Base-by-base conservation (phyloP, 2,329 filamentous ascomycete species). In the Neophaeococcomyces mojaviensis region DNA sequence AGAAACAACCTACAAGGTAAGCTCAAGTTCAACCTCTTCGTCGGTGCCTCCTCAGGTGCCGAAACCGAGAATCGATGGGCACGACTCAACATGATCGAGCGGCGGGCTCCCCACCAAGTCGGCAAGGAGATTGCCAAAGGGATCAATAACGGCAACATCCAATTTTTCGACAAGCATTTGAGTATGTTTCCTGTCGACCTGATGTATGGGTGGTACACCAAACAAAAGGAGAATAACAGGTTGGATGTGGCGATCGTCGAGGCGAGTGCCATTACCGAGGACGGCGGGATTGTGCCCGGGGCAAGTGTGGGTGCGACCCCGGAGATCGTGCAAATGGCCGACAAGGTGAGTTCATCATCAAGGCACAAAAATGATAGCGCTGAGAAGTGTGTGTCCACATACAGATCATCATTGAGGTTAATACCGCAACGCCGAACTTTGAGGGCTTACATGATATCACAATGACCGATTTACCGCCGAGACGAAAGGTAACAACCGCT, bases 21-120 rank as follows among this genome's bases (percentile, higher is more conserved):
- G 73, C 72, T 94, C 56, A 86, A 86, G 60, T 94, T 94, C 73
- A 83, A 80, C 47, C 77, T 94, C 15, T 94, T 94, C 56, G 88
- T 94, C 8, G 88, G 88, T 44, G 88, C 88, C n/a, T 90, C 85
- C 4, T 88, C 86, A 13, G 88, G 88, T 31, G 84, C 87, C 15
- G 88, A 92, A 69, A 94, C 88, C 0, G 88, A 94, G 71, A 92
- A 92, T 67, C 76, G 88, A 65, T 94, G 88, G 88, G 88, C 88
- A n/a, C 67, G 71, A 3, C 71, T 90, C 53, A 83, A 94, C 68
- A 94, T 94, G 88, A 94, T 94, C 59, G 83, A 90, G 69, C 76
- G 87, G 47, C 78, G 88, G 47, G 78, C 79, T 56, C 88, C 88
- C 46, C 88, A 94, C 68, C 88, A 94, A 64, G 88, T 94, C 50